These are phyloP conservation scores for Blastobotrys proliferans DNA, from an alignment of 1,139 yeast species.

Conservation along the genomic window DNA sequence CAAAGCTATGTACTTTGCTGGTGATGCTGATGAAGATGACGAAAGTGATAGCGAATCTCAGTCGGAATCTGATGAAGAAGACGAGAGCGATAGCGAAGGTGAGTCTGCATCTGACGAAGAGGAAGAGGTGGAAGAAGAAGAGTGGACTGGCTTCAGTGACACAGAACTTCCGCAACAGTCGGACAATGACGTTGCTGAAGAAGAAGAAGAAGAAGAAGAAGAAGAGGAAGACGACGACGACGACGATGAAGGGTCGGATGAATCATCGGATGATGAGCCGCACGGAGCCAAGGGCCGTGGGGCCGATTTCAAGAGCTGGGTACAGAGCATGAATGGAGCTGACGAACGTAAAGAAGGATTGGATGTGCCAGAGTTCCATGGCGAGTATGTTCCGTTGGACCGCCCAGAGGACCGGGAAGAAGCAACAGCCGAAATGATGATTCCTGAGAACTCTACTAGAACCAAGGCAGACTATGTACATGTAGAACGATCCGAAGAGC, in stretches of 20 bases:
- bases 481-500: conserved; percentile 58
- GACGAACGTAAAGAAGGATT: conserved; percentile 18
- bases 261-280: conserved; percentile 28
- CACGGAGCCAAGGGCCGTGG: conserved; percentile 36
- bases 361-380: conserved; percentile 32
- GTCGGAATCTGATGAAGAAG: not conserved
- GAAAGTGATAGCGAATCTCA: conserved; percentile 20
- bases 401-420: conserved; percentile 36
- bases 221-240: conserved; percentile 9
- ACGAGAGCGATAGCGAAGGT: conserved; percentile 1
- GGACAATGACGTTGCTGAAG: conserved; percentile 17
- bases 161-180: conserved; percentile 14
- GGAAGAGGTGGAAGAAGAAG: conserved; percentile 21
- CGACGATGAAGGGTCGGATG: conserved; percentile 12
- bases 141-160: conserved; percentile 22
- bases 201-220: conserved; percentile 17
- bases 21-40: conserved; percentile 1
- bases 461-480: conserved; percentile 67
- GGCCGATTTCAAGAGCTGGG: conserved; percentile 52
- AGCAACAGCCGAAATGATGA: conserved; percentile 49
- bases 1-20: conserved; percentile 7
- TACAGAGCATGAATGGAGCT: conserved; percentile 36
- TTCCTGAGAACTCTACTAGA: conserved; percentile 45
- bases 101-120: conserved; percentile 14
- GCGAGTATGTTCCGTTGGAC: conserved; percentile 32